Evolutionary conservation across 805 yeast species (phyloP), one percentile per base, ranked within the genome.

Genomic region (Starmera caribaea): DNA sequence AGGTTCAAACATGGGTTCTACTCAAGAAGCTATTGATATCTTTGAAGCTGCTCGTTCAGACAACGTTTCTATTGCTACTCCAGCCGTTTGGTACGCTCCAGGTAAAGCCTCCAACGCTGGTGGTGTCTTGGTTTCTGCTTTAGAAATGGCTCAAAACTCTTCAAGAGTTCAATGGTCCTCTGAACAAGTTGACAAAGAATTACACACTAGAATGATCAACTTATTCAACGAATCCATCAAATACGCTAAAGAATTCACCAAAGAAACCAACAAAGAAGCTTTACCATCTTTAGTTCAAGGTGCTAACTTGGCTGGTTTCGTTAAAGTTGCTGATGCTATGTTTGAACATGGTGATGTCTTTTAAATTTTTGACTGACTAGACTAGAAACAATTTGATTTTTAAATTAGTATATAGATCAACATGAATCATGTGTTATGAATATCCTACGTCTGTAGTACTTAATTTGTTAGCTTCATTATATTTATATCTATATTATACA

Each of bases 21-120:
- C 97, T 55, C 82, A 84, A 69, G 97, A 90, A 65, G 98, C 98
- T 53, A 87, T 90, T 53, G 87, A 81, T 52, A 88, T 85, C 46
- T 90, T 89, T 57, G 98, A 90, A 77, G 85, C 82, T 56, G 77
- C 74, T 65, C 79, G 90, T 73, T 35, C 62, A 34, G 50, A 65
- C 39, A 64, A 66, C 42, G 48, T 66, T 40, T 45, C 67, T 28
- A 57, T 65, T 36, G 58, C 68, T 43, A 51, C 70, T 42, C 66
- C 64, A 53, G 70, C 77, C 46, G 85, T 88, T 68, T 90, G 98
- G 98, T 90, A 89, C 71, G 97, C 95, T 58, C 97, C 97, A 63
- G 97, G 97, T 70, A 90, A 90, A 79, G 97, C 97, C 54, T 90
- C 97, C 59, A 90, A 90, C 80, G 83, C 94, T 72, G 98, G 97